phyloP scores from a whole-genome alignment of 73 alveolate species.

The Tetrahymena borealis region DNA sequence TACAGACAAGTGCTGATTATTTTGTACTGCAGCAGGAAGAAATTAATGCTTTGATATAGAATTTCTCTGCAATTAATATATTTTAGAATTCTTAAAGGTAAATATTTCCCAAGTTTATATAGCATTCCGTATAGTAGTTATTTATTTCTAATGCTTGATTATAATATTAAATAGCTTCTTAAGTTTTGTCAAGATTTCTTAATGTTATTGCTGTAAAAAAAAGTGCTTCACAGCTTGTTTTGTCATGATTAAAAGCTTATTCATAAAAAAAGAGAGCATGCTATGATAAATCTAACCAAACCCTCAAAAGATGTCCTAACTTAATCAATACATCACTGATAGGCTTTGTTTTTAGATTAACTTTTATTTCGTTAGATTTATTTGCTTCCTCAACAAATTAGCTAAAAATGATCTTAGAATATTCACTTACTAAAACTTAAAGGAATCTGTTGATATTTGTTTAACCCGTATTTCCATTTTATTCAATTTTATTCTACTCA shows the following conservation, averaged over 20 bases:
- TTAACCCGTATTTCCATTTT: neutral
- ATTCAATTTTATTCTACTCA: too few relatives aligned
- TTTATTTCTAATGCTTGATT: neutral
- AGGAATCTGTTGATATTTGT: neutral
- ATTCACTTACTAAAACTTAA: neutral
- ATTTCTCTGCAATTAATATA: neutral
- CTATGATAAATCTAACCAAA: neutral
- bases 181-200: neutral
- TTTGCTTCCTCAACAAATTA: neutral
- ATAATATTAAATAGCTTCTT: neutral
- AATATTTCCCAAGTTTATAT: neutral
- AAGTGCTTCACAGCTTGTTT: neutral
- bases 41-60: neutral
- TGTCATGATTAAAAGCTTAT: neutral
- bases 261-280: neutral
- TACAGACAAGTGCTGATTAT: neutral
- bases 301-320: neutral
- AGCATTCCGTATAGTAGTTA: neutral
- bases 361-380: neutral
- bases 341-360: neutral
- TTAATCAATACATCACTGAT: neutral
- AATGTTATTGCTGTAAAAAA: neutral
- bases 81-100: neutral
- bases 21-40: neutral
- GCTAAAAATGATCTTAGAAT: neutral